phyloP scores from a whole-genome alignment of 2,329 filamentous ascomycete species.

The Aureobasidium sp. region DNA sequence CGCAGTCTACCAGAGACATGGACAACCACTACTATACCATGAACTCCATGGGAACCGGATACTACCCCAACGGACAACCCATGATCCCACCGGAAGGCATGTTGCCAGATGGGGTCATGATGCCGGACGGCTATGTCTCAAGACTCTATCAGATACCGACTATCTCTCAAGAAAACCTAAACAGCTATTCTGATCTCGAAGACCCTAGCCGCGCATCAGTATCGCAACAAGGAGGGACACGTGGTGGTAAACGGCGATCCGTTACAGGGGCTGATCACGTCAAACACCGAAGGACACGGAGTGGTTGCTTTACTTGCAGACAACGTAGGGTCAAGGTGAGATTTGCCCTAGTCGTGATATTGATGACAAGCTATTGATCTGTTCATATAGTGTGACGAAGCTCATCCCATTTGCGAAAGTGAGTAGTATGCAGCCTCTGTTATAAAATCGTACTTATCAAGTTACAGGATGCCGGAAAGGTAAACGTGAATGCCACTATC shows the following conservation, averaged over 20 bases:
- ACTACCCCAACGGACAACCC: slow-evolving; percentile 26
- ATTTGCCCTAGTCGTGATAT: background rate
- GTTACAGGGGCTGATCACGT: slow-evolving; percentile 53
- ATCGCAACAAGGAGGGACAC: slow-evolving; percentile 22
- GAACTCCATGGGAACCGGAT: slow-evolving; percentile 23
- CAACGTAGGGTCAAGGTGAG: slow-evolving; percentile 72
- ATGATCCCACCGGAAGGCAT: slow-evolving; percentile 3
- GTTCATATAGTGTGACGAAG: slow-evolving; percentile 72
- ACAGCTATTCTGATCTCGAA: slow-evolving; percentile 27
- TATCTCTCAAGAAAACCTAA: slow-evolving; percentile 28
- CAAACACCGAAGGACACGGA: slow-evolving; percentile 88
- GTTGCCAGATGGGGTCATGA: slow-evolving; percentile 22
- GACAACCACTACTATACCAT: slow-evolving; percentile 21
- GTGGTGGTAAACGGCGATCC: slow-evolving; percentile 18
- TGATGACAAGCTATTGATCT: background rate
- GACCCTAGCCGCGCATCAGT: slow-evolving; percentile 24
- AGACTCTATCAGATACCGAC: slow-evolving; percentile 27
- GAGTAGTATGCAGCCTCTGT: slow-evolving; percentile 28
- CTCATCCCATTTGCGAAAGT: slow-evolving; percentile 75
- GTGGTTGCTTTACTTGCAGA: slow-evolving; percentile 89
- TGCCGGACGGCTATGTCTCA: slow-evolving; percentile 22
- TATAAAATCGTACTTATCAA: background rate
- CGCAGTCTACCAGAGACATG: slow-evolving; percentile 6
- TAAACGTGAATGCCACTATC: slow-evolving; percentile 83
- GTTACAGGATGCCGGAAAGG: slow-evolving; percentile 77